phyloP scores from a whole-genome alignment of 805 yeast genomes.

The Lipomyces kockii region DNA sequence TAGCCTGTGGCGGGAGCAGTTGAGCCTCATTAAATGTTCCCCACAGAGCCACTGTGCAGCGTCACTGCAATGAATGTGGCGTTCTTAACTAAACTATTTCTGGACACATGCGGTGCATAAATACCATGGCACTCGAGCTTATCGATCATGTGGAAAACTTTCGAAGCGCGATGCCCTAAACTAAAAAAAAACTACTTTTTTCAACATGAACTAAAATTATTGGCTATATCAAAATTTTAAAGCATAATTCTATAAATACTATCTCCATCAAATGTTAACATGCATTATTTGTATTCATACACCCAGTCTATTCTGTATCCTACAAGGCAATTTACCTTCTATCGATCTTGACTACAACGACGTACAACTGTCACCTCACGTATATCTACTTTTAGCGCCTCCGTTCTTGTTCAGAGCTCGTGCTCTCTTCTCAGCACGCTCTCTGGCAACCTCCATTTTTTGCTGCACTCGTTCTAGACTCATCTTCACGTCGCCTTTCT shows the following conservation, averaged over 20 bases:
- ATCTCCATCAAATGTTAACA: neutral
- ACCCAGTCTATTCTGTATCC: neutral
- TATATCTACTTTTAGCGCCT: neutral
- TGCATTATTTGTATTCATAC: neutral
- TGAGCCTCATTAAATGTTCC: neutral
- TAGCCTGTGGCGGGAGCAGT: neutral
- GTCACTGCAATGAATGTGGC: neutral
- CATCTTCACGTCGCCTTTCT: constrained; percentile 71
- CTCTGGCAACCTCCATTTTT: constrained; percentile 46
- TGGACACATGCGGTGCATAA: neutral
- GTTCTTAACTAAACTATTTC: neutral
- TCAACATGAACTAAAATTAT: no score
- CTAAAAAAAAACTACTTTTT: no score
- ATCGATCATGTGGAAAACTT: no score
- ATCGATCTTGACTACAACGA: neutral
- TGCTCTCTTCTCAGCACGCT: constrained; percentile 29
- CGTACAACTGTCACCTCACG: neutral
- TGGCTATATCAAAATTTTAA: no score
- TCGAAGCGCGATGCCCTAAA: no score
- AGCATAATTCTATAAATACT: neutral
- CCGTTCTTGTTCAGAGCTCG: constrained; percentile 15
- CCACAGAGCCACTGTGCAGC: neutral
- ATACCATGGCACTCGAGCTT: neutral
- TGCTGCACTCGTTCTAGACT: constrained; percentile 65
- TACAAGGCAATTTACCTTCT: neutral